Base-by-base conservation (phyloP, 345 rosid genomes). In the Euphorbia pulcherrima region DNA sequence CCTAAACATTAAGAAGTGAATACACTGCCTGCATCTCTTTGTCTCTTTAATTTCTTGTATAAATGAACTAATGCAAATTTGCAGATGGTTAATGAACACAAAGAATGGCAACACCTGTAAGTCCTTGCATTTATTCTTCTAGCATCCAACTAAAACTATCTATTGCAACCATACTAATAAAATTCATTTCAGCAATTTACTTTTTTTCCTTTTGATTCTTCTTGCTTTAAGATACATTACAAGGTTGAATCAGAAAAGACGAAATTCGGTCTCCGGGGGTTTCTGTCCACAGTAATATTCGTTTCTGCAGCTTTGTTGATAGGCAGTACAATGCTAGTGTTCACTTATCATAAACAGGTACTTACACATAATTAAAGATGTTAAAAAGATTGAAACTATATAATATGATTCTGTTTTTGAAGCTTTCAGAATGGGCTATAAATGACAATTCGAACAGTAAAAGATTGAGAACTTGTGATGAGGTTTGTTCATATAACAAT, bases 221-320 rank as follows among this genome's bases (percentile, higher is more conserved):
- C 48, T 60, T 71, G 55, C 35, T 35, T 83, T 33, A 33, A 82
- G 87, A 79, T 69, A 64, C 64, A 72, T 55, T 54, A 30, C 14
- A 81, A 55, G 70, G 44, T 64, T 68, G 82, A 78, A 46, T 51
- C 77, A 7, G 83, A 64, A 75, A 79, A 79, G 74, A 77, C 66
- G 28, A 71, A 53, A 60, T 68, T 72, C 55, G 75, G 75, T 76
- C 75, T 77, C 66, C 72, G 67, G 41, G 41, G 81, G 13, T 41
- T 81, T 60, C 68, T 86, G 62, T 67, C 73, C 57, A 37, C 76
- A 20, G 52, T 84, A 61, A 17, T 77, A 27, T 74, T 80, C 60
- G 80, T 86, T 37, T 74, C 81, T 68, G 77, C 78, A 41, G 75
- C 78, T 64, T 83, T 83, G 73, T 79, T 83, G 68, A 55, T 80